Base-by-base conservation (phyloP, 2,329 filamentous ascomycete genomes). In the Hymenotorrendiella dingleyae region DNA sequence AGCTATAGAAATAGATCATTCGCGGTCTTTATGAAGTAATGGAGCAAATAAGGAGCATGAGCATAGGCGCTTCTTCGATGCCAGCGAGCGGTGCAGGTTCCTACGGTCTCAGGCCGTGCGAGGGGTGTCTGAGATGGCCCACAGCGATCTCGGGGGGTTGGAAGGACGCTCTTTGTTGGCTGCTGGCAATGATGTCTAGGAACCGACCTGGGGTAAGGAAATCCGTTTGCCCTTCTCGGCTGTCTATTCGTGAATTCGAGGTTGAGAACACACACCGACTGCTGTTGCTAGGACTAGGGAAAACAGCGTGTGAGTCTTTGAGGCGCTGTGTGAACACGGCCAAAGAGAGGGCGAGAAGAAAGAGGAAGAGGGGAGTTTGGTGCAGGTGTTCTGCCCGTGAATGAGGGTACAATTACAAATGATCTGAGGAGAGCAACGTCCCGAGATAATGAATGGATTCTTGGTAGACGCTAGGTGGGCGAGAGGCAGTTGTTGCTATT, bases 201-300 rank as follows among this genome's bases (percentile, higher is more conserved):
- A 71, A 67, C 69, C 67, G 68, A 54, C 53, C 56, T 57, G 52
- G 50, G 48, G 53, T 50, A 56, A 42, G 36, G 62, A 59, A 48
- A 52, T 58, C 59, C 67, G 70, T 72, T 73, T 74, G 70, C 65
- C 55, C 57, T 52, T 57, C 63, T 52, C 67, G 67, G 72, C 69
- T 69, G 69, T 69, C 67, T 62, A 67, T 72, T 71, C 51, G 50
- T 52, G 46, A 53, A 50, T 46, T 57, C 61, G 57, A 61, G 62
- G 59, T 62, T 62, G 62, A 68, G 62, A 65, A 63, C 56, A 60
- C 58, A 62, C 62, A 67, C 47, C 46, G 40, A 40, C 37, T n/a
- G n/a, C 35, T 46, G 37, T 34, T 38, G 42, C 33, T 40, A 46
- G 33, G 24, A 32, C 36, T 21, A 20, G 34, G 34, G 35, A 34